These are phyloP conservation scores for Lignosus rhinocerotis DNA, from an alignment of 1,284 basidiomycete genomes.

Conservation along the genomic window DNA sequence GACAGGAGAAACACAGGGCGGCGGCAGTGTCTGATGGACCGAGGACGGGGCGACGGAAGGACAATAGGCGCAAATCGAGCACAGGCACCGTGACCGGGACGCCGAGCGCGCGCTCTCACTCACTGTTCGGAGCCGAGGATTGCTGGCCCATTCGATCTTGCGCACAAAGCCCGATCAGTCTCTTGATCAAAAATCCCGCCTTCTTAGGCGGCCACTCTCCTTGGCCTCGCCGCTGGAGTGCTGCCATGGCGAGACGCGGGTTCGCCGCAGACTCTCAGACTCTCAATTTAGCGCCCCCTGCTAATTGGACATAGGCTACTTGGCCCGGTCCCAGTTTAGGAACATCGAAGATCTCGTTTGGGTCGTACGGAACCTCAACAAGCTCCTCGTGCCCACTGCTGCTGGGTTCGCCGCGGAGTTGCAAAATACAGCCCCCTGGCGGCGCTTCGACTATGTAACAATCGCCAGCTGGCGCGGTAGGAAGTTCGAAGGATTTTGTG, in stretches of 20 bases:
- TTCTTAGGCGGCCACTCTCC: constrained; percentile 17
- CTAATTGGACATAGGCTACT: too few species aligned
- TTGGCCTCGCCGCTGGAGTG: constrained; percentile 21
- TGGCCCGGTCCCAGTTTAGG: background rate
- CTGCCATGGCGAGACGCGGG: background rate
- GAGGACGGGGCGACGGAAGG: background rate
- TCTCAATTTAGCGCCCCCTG: too few species aligned
- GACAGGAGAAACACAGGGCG: constrained; percentile 4
- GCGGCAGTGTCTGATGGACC: background rate
- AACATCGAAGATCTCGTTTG: background rate
- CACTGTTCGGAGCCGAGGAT: constrained; percentile 10
- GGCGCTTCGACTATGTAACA: constrained; percentile 33
- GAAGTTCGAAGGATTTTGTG: constrained; percentile 29
- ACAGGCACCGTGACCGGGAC: constrained; percentile 19
- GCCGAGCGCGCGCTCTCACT: constrained; percentile 17
- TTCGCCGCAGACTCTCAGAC: too few species aligned
- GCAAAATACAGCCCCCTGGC: constrained; percentile 28
- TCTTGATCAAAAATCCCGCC: constrained; percentile 23
- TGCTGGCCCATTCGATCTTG: constrained; percentile 21
- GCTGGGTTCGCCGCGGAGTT: too few species aligned
- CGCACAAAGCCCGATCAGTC: constrained; percentile 28
- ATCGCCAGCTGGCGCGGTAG: constrained; percentile 29
- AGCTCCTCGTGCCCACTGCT: background rate
- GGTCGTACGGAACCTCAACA: constrained; percentile 17
- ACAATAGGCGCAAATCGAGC: background rate